These are phyloP conservation scores for Pseudocercospora crystallina DNA, from an alignment of 2,329 filamentous ascomycete species.

Conservation along the genomic window DNA sequence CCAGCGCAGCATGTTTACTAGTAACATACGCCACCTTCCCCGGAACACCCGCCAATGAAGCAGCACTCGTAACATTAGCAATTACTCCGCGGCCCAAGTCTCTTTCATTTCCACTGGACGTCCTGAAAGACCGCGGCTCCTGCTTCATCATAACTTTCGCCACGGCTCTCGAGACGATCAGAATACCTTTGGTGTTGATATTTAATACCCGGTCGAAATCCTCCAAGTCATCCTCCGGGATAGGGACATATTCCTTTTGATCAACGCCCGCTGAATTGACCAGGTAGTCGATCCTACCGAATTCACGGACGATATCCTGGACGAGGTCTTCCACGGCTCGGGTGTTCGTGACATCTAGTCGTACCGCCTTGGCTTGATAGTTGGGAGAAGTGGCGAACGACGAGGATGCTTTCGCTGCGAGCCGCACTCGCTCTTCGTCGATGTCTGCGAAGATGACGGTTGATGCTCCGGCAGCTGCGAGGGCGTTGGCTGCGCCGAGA, in stretches of 20 bases:
- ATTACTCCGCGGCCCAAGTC: no score
- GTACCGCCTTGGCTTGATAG: not conserved
- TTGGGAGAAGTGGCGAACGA: not conserved
- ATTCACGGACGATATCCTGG: not conserved
- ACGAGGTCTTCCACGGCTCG: not conserved
- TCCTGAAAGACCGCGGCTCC: no score
- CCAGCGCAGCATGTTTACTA: no score
- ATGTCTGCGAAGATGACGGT: slow-evolving; percentile 5
- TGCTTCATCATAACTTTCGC: not conserved
- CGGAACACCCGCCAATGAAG: no score
- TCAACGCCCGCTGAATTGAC: slow-evolving; percentile 5
- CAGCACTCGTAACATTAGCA: no score
- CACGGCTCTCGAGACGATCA: slow-evolving; percentile 1
- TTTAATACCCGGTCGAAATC: not conserved
- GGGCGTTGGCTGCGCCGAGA: no score
- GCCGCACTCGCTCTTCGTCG: not conserved
- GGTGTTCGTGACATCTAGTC: not conserved
- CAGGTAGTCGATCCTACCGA: slow-evolving; percentile 6
- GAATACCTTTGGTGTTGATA: slow-evolving; percentile 1
- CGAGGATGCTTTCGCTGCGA: not conserved
- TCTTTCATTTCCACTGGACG: no score
- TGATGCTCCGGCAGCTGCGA: not conserved
- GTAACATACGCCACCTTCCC: no score
- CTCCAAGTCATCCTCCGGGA: not conserved
- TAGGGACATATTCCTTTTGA: not conserved